Evolutionary conservation across 1,284 basidiomycete genomes (phyloP), one percentile per base, ranked within the genome.

Genomic region (Puccinia triticina): DNA sequence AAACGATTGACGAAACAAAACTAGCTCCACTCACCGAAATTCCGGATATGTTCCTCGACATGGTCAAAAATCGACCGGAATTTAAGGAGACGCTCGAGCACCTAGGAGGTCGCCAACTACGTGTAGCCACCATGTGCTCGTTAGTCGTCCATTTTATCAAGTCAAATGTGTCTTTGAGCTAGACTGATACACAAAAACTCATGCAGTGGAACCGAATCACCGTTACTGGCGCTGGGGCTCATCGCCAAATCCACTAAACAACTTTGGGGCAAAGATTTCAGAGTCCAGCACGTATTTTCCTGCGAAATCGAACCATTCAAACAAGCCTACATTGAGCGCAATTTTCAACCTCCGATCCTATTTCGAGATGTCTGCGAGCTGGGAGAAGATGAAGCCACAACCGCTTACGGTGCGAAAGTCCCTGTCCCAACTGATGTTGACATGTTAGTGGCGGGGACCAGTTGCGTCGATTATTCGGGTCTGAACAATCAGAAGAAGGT

Each of bases 251-350:
- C 92, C 2, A 91, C 96, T 83, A 88, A 91, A 72, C 91, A 91
- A n/a, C 91, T 92, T 83, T 91, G 91, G 85, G 90, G 89, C 1
- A 86, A 92, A 61, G 88, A 90, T 0, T 88, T 97, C 73, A 90
- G 92, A 50, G 89, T 95, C 83, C 92, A 96, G 85, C 96, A 98
- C 87, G 94, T 97, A 77, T 98, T 98, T 88, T 97, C 95, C 0
- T 97, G 95, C 88, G 95, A 98, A 88, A 97, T 98, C 84, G 96
- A 97, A 86, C 95, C 96, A 1, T 98, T 96, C 90, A 98, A 98
- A 88, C 95, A 98, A 87, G 95, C 95, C 0, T 98, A 98, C 87
- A 98, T 98, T 83, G 96, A 98, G 87, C 91, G 96, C 37, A 98
- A 98, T 87, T 98, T 98, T 86, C 85, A 88, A 2, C 94, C 94